Conservation (phyloP, 352 stramenopile genomes). For the Pelagophyceae sp. region DNA sequence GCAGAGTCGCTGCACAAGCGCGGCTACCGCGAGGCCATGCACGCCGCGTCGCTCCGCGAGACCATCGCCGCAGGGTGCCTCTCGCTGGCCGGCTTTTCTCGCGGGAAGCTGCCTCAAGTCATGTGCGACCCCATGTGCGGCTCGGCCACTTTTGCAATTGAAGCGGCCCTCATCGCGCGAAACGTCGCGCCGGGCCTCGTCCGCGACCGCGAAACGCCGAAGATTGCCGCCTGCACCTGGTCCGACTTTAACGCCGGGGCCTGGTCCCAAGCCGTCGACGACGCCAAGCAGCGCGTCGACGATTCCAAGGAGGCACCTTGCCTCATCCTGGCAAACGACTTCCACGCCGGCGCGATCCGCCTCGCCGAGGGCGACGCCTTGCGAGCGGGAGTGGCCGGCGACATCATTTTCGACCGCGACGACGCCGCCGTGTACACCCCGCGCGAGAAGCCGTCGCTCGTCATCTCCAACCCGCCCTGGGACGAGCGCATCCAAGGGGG, state of each 20-base stretch:
- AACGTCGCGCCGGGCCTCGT: conserved; percentile 56
- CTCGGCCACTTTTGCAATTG: conserved; percentile 56
- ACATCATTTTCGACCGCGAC: conserved; percentile 2
- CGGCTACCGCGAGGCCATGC: conserved; percentile 37
- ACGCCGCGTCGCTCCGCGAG: conserved; percentile 37
- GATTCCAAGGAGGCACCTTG: too few species aligned
- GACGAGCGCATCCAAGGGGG: conserved; percentile 32
- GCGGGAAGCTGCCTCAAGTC: background rate
- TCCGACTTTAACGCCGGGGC: conserved; percentile 28
- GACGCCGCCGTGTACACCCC: background rate
- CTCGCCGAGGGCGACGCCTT: conserved; percentile 27
- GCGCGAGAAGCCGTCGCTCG: conserved; percentile 17
- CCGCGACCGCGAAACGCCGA: conserved; percentile 29
- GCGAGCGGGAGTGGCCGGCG: conserved; percentile 21
- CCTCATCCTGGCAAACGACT: conserved; percentile 34
- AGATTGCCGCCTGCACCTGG: conserved; percentile 3
- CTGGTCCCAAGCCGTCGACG: conserved; percentile 25
- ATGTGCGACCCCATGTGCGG: conserved; percentile 64
- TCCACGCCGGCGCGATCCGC: conserved; percentile 31
- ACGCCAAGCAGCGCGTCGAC: conserved; percentile 21
- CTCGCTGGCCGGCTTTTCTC: conserved; percentile 20
- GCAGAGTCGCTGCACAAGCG: conserved; percentile 42
- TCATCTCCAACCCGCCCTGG: conserved; percentile 42
- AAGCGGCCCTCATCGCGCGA: conserved; percentile 60
- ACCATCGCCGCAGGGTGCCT: conserved; percentile 39